Evolutionary conservation across 1,284 basidiomycete genomes (phyloP).

Genomic region (Leccinum idahoense): DNA sequence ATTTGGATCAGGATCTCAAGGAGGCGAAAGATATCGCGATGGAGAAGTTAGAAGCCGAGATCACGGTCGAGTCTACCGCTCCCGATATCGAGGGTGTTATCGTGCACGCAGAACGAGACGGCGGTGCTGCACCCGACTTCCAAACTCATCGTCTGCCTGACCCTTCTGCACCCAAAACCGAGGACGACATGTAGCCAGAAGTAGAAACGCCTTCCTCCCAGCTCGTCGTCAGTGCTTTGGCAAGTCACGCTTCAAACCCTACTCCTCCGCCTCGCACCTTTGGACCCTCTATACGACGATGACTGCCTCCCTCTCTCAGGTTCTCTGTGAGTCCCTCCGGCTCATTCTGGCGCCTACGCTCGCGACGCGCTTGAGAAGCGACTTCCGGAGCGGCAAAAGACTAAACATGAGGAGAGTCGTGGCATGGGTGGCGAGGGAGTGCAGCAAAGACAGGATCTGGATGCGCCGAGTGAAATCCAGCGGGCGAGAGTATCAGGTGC

Average conservation of each 20-base stretch:
- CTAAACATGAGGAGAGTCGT: constrained; percentile 99
- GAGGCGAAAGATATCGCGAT: constrained; percentile 28
- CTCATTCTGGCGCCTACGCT: constrained; percentile 94
- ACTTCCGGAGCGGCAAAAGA: constrained; percentile 97
- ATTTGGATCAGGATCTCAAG: constrained; percentile 22
- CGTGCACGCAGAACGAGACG: constrained; percentile 33
- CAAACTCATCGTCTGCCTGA: constrained; percentile 13
- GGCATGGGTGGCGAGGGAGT: constrained; percentile 97
- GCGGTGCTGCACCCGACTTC: constrained; percentile 12
- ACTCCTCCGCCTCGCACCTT: constrained; percentile 53
- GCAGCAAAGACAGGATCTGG: constrained; percentile 99
- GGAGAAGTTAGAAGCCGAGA: constrained; percentile 27
- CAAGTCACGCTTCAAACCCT: constrained; percentile 34
- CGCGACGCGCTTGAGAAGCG: constrained; percentile 92
- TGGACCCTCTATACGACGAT: constrained; percentile 91
- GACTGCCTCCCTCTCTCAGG: constrained; percentile 88
- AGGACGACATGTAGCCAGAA: constrained; percentile 22
- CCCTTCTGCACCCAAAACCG: constrained; percentile 29
- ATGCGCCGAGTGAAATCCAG: constrained; percentile 90
- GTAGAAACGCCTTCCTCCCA: constrained; percentile 30
- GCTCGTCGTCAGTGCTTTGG: constrained; percentile 59
- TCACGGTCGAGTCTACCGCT: constrained; percentile 28
- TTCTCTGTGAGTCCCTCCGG: constrained; percentile 93
- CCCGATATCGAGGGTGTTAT: constrained; percentile 47
- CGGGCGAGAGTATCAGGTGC: constrained; percentile 93